These are phyloP conservation scores for Sphagnurus paluster DNA, from an alignment of 1,284 basidiomycete species.

Conservation along the genomic window DNA sequence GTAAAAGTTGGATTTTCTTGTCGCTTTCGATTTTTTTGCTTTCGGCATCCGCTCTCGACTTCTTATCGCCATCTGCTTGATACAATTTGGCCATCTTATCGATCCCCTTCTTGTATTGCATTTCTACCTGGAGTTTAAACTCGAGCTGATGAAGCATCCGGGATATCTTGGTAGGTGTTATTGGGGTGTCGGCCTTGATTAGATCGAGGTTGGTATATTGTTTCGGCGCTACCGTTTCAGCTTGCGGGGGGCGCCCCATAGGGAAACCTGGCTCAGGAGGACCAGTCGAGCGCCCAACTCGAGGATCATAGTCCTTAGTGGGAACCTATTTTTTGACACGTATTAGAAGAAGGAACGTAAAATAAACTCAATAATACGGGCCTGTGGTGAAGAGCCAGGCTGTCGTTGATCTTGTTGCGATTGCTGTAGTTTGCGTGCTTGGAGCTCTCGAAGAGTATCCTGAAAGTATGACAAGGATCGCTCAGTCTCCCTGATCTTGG, in stretches of 20 bases:
- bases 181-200: constrained; percentile 96
- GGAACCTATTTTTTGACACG: constrained; percentile 40
- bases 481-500: constrained; percentile 88
- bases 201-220: constrained; percentile 84
- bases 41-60: constrained; percentile 89
- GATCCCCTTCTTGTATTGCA: constrained; percentile 97
- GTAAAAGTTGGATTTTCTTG: constrained; percentile 92
- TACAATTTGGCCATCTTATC: constrained; percentile 98
- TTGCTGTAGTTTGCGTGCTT: constrained; percentile 70
- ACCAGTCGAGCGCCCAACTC: constrained; percentile 38
- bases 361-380: constrained; percentile 18
- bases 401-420: constrained; percentile 53
- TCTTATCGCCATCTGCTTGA: constrained; percentile 95
- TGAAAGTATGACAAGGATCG: constrained; percentile 88
- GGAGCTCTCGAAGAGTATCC: constrained; percentile 81
- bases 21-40: constrained; percentile 93
- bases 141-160: constrained; percentile 98
- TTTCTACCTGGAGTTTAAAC: constrained; percentile 98
- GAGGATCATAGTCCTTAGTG: constrained; percentile 48
- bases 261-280: constrained; percentile 43
- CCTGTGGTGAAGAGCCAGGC: constrained; percentile 40
- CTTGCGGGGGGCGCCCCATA: no score
- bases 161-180: constrained; percentile 95
- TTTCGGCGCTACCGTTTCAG: no score
- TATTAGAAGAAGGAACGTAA: constrained; percentile 12